Evolutionary conservation across 768 basidiomycete genomes (phyloP), one percentile per base, ranked within the genome.

Genomic region (Russula emetica): DNA sequence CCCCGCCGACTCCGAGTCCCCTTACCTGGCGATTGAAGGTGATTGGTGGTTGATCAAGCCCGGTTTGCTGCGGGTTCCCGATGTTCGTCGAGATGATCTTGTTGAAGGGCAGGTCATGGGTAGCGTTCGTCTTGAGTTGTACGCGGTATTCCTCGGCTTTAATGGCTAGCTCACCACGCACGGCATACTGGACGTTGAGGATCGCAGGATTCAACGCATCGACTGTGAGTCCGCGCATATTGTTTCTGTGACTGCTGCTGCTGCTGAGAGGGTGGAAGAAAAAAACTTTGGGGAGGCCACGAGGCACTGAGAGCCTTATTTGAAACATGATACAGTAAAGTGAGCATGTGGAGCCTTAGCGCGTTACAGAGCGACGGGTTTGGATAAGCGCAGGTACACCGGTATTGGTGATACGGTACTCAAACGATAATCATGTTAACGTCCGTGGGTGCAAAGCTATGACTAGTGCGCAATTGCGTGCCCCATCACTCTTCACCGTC

Each of bases 31-130:
- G 81, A 63, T 85, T 83, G 73, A 92, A 98, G 5, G 96, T 97
- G 65, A 98, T 84, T 2, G 95, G 92, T 6, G 87, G 83, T 73
- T 99, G 96, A 75, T 98, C 87, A 58, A 99, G 81, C 0, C 94
- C 94, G 69, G 86, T 88, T 76, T 98, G 95, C 76, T 99, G 96
- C 0, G 97, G 96, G 72, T 99, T 98, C 11, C 96, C 96, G 64
- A 99, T 99, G 77, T 98, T 99, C 66, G 93, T 92, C 32, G 85
- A 89, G 74, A 97, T 96, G 75, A 98, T 81, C 69, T 85, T 83
- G 73, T 85, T 82, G 76, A 98, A 99, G 18, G 94, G 93, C 18
- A 98, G 81, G 22, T 78, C 78, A 67, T 83, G 76, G 26, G 77
- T 5, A n/a, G 20, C 76, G 61, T 60, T 55, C 80, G 55, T 75